These are phyloP conservation scores for Paraleonurus japonicus DNA, from an alignment of 257 asterid genomes.

Conservation along the genomic window DNA sequence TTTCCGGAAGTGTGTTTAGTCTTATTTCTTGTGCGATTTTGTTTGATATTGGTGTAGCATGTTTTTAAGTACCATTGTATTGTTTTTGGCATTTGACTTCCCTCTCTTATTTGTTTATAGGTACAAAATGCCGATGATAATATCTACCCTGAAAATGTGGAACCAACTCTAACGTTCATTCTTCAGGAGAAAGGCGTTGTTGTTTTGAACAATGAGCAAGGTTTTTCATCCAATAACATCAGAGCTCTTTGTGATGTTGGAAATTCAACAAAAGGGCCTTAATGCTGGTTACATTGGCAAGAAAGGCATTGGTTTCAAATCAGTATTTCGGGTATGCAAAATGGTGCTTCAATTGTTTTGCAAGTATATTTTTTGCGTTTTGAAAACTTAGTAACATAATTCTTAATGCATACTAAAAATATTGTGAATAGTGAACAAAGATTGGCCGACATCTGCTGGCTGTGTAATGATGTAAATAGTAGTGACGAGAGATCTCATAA, in stretches of 20 bases:
- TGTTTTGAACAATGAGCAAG: slow-evolving; percentile 84
- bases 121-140: slow-evolving; percentile 99
- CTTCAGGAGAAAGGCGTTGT: slow-evolving; percentile 76
- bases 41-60: neutral
- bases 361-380: slow-evolving; percentile 19
- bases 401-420: neutral
- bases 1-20: neutral
- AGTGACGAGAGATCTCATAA: neutral
- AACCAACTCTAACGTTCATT: slow-evolving; percentile 82
- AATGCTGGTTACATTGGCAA: slow-evolving; percentile 91
- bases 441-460: neutral
- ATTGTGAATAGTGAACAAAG: neutral
- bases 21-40: neutral
- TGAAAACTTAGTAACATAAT: slow-evolving; percentile 10
- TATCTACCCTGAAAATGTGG: slow-evolving; percentile 62
- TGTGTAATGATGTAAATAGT: slow-evolving; percentile 6
- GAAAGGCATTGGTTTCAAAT: slow-evolving; percentile 99
- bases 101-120: slow-evolving; percentile 35
- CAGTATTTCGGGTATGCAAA: slow-evolving; percentile 87
- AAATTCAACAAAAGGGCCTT: slow-evolving; percentile 72
- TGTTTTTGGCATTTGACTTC: slow-evolving; percentile 17
- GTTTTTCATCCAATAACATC: slow-evolving; percentile 74
- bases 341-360: slow-evolving; percentile 16
- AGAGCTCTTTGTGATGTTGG: slow-evolving; percentile 98
- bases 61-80: neutral